These are phyloP conservation scores for Pontederia crassipes DNA, from an alignment of 176 grass and related monocot species.

Conservation along the genomic window DNA sequence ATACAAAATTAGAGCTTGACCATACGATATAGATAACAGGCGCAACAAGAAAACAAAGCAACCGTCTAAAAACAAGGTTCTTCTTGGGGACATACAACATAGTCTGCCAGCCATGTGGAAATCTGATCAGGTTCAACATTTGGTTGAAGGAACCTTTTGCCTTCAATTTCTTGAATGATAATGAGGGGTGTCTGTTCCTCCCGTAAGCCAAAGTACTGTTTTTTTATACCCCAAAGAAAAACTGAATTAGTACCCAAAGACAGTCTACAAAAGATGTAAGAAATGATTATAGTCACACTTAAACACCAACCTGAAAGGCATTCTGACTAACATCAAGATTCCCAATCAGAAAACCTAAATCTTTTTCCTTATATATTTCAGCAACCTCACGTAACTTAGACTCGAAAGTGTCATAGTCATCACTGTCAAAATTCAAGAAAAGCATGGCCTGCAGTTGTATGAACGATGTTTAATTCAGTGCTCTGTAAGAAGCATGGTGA, in stretches of 20 bases:
- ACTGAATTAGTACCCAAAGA: not conserved
- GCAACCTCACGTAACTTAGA: slow-evolving; percentile 39
- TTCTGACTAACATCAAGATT: slow-evolving; percentile 67
- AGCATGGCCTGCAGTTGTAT: slow-evolving; percentile 49
- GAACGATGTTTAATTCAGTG: not conserved
- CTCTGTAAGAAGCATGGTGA: not conserved
- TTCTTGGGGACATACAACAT: slow-evolving; percentile 30
- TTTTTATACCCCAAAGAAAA: slow-evolving; percentile 4
- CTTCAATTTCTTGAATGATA: slow-evolving; percentile 53
- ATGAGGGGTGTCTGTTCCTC: slow-evolving; percentile 72
- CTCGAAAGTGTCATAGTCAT: slow-evolving; percentile 61
- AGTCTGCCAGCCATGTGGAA: slow-evolving; percentile 70
- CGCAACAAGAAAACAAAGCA: not conserved
- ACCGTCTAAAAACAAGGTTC: not conserved
- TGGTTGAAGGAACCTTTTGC: slow-evolving; percentile 68
- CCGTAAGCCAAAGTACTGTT: slow-evolving; percentile 75
- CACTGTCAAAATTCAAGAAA: slow-evolving; percentile 67
- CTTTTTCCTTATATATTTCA: slow-evolving; percentile 59
- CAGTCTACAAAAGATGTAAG: not conserved
- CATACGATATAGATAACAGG: too few species aligned
- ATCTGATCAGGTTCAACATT: slow-evolving; percentile 62
- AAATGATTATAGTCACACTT: not conserved
- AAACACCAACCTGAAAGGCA: slow-evolving; percentile 62
- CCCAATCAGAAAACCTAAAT: slow-evolving; percentile 80
- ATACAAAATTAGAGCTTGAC: too few species aligned